Base-by-base conservation (phyloP, 768 basidiomycete species). In the Hygrophorus pudorinus region DNA sequence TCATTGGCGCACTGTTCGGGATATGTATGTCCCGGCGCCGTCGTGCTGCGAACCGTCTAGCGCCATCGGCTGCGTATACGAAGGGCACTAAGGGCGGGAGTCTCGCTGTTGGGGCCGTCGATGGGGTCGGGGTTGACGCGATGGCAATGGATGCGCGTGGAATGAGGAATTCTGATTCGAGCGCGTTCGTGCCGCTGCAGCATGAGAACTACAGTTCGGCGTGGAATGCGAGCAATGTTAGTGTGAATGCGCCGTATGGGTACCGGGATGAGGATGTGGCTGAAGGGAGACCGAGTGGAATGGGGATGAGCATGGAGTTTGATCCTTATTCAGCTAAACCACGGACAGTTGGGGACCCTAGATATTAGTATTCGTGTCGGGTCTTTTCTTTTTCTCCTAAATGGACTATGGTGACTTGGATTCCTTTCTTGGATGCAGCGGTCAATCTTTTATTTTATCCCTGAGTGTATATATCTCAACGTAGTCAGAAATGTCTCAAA, bases 131-230 rank as follows among this genome's bases (percentile, higher is more conserved):
- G 20, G 57, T 55, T 18, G 61, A 46, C 20, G 54, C 53, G 41
- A 49, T 53, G 31, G 53, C 46, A 48, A 35, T 18, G 37, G 14
- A 44, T 31, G 51, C 50, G 36, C 52, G 60, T 20, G 68, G 59
- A 44, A 52, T 57, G 44, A 64, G 78, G 32, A 61, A 61, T 62
- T 79, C 79, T 49, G 76, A 81, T 63, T 77, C 79, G 53, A 80
- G 78, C 49, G 73, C 81, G 29, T 85, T 85, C 54, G 65, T 81
- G 41, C 83, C 84, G n/a, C 59, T 86, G 53, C 74, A 76, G 51
- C 79, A 80, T 56, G 74, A 72, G 44, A 79, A 76, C 54, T 52
- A 65, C 44, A 76, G 72, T 52, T 68, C 66, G 51, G 67, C 71
- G 38, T 81, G 78, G 78, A 76, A 76, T 51, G 65, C 67, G 38